Evolutionary conservation across 129 eudicot genomes (phyloP).

Genomic region (Silybum marianum): DNA sequence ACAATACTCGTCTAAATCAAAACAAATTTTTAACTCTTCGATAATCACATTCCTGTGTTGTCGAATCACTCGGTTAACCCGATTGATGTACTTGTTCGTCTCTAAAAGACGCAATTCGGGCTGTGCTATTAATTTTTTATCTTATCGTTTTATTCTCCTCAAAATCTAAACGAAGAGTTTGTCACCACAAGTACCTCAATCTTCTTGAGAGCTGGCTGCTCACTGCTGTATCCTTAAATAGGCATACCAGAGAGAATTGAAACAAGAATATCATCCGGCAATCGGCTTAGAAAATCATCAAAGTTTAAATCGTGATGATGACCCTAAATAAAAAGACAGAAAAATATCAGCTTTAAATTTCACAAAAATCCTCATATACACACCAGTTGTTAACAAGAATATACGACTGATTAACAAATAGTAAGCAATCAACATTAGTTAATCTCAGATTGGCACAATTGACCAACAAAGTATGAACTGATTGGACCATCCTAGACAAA

Average conservation of each 20-base stretch:
- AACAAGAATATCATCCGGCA: constrained; percentile 38
- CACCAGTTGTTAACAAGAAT: background rate
- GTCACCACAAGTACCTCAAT: constrained; percentile 42
- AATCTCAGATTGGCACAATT: too few species aligned
- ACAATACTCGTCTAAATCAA: constrained; percentile 25
- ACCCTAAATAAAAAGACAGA: background rate
- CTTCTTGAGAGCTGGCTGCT: constrained; percentile 36
- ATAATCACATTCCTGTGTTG: constrained; percentile 21
- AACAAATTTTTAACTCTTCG: constrained; percentile 32
- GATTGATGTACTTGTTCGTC: constrained; percentile 33
- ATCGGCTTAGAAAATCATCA: background rate
- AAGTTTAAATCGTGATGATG: background rate
- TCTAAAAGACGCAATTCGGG: background rate
- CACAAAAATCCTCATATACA: background rate
- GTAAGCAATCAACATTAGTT: too few species aligned
- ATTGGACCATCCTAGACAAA: background rate
- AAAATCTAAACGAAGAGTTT: background rate
- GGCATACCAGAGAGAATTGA: constrained; percentile 24
- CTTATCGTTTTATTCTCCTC: background rate
- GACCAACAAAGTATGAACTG: background rate
- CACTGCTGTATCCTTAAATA: constrained; percentile 35
- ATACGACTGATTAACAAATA: too few species aligned
- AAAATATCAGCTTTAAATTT: constrained; percentile 17
- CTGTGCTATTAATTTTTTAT: background rate
- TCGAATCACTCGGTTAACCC: constrained; percentile 46